Evolutionary conservation across 345 rosid species (phyloP).

Genomic region (Psidium guajava): DNA sequence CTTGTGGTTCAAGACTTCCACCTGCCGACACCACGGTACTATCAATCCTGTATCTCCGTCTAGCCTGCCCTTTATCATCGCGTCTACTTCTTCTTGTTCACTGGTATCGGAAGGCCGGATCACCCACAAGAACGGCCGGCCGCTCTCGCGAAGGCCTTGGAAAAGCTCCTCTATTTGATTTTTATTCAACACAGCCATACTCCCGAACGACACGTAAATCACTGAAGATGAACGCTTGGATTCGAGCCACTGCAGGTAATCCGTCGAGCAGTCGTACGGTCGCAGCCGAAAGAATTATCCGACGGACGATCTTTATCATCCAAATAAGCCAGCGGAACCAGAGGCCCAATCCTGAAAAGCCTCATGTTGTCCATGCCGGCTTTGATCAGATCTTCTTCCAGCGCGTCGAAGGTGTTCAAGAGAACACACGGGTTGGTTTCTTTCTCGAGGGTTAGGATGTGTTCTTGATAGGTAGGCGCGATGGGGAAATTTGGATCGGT

Average conservation of each 20-base stretch:
- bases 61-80: not conserved
- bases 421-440: conserved; percentile 37
- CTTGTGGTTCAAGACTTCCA: conserved; percentile 23
- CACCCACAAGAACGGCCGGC: conserved; percentile 20
- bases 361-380: conserved; percentile 5
- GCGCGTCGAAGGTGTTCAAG: conserved; percentile 44
- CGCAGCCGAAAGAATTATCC: conserved; percentile 16
- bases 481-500: not conserved
- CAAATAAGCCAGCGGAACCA: conserved; percentile 23
- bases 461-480: conserved; percentile 5
- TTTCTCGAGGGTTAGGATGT: conserved; percentile 12
- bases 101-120: not conserved
- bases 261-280: conserved; percentile 13
- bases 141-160: not conserved
- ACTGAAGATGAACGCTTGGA: conserved; percentile 18
- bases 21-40: conserved; percentile 30
- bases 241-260: conserved; percentile 30
- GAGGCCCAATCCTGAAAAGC: conserved; percentile 34
- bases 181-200: conserved; percentile 3
- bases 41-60: conserved; percentile 6
- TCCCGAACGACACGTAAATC: conserved; percentile 30
- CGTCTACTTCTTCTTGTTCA: not conserved
- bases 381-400: conserved; percentile 32
- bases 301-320: not conserved
- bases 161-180: conserved; percentile 18